A percentile compares a stretch with the other conserved stretches of the same genome.
Conservation (phyloP, 2,329 filamentous ascomycete genomes). For the Triangularia verruculosa region DNA sequence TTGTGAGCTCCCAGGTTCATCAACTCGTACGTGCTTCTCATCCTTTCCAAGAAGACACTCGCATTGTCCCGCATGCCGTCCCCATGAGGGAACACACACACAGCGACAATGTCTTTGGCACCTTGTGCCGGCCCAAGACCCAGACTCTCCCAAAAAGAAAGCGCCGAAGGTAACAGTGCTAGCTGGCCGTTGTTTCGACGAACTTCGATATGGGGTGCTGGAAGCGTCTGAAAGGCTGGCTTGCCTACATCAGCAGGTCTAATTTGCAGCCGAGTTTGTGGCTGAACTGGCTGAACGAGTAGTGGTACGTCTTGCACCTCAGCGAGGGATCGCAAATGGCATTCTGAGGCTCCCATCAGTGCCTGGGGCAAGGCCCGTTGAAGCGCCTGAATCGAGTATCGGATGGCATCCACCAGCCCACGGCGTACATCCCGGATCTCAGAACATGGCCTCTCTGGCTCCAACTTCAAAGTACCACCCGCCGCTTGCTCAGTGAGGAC, state of each 20-base stretch:
- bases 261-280: constrained; percentile 47
- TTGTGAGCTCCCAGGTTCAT: constrained; percentile 68
- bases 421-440: constrained; percentile 37
- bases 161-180: constrained; percentile 70
- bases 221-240: constrained; percentile 59
- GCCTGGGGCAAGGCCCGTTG: constrained; percentile 44
- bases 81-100: constrained; percentile 68
- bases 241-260: constrained; percentile 49
- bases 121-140: constrained; percentile 70
- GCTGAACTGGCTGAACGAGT: constrained; percentile 50
- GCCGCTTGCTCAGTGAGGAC: constrained; percentile 69
- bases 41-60: constrained; percentile 62
- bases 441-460: constrained; percentile 24
- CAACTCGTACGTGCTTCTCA: constrained; percentile 70
- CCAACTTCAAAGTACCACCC: constrained; percentile 45
- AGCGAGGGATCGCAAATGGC: constrained; percentile 48
- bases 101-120: constrained; percentile 65
- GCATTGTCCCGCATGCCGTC: constrained; percentile 61
- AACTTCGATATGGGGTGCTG: constrained; percentile 68
- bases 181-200: constrained; percentile 66
- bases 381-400: constrained; percentile 49
- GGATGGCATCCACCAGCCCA: constrained; percentile 42
- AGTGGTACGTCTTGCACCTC: constrained; percentile 58
- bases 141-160: constrained; percentile 79
- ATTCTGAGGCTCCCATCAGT: constrained; percentile 42